A percentile compares a stretch with the other conserved stretches of the same genome.
Conservation (phyloP, 2,329 filamentous ascomycete genomes). For the Calonectria pseudoreteaudii region DNA sequence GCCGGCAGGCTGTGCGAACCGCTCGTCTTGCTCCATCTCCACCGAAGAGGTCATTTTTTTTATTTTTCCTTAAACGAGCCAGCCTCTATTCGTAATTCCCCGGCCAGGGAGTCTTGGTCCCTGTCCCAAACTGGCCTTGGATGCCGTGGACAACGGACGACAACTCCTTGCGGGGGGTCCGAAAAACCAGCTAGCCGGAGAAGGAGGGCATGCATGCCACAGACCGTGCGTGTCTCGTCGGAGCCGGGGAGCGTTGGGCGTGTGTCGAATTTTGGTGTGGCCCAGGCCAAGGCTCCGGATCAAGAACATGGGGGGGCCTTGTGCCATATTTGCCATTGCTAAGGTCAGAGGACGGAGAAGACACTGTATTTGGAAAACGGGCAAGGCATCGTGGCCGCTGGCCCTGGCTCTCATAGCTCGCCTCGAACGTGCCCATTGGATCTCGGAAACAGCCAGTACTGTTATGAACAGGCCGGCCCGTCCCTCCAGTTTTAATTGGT, state of each 20-base stretch:
- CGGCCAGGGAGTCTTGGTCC: constrained; percentile 34
- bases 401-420: background rate
- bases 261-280: constrained; percentile 44
- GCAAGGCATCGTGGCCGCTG: background rate
- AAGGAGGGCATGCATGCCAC: constrained; percentile 35
- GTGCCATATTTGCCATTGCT: background rate
- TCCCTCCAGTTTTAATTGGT: background rate
- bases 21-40: background rate
- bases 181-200: constrained; percentile 29
- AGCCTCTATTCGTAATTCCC: constrained; percentile 3
- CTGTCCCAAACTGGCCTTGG: constrained; percentile 36
- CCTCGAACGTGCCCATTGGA: background rate
- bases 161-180: constrained; percentile 27
- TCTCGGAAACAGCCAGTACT: constrained; percentile 21
- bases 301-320: constrained; percentile 14
- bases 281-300: constrained; percentile 19
- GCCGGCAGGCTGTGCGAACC: background rate
- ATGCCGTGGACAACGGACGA: constrained; percentile 35
- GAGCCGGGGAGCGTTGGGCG: constrained; percentile 29
- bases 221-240: constrained; percentile 38
- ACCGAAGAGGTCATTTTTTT: background rate
- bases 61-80: background rate
- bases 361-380: constrained; percentile 9
- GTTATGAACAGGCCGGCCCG: background rate
- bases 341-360: constrained; percentile 10